Base-by-base conservation (phyloP, 495 filamentous ascomycete genomes). In the Chlorociboria aeruginascens region DNA sequence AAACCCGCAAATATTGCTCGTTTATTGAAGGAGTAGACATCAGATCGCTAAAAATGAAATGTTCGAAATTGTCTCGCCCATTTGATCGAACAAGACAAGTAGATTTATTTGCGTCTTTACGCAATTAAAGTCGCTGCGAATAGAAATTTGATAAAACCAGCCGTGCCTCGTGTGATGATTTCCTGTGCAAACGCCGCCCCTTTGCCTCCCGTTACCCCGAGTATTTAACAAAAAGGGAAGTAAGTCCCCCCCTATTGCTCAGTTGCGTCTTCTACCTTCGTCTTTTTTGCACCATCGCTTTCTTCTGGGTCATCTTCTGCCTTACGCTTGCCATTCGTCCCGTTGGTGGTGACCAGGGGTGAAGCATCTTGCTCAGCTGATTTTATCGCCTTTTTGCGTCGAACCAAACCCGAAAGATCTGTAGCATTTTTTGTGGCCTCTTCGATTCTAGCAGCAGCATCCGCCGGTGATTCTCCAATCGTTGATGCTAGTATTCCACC, bases 401-500 rank as follows among this genome's bases (percentile, higher is more conserved):
- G 76, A 3, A 96, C 82, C n/a, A 97, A 63, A 10, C 82, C 77
- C 1, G 82, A 83, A n/a, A 98, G 63, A 58, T 98, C 93, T 40
- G 76, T 94, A 12, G 92, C 92, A 16, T 67, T 72, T 63, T 83
- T 83, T 52, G 82, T 82, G 33, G 80, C 89, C 55, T 89, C 83
- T 48, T 87, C 82, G 28, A 93, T 67, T 38, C 77, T 67, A 11
- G 79, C 79, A 52, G 77, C 73, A 50, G 82, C 74, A 46, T 80
- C 70, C 7, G 66, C 66, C 10, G 72, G 63, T 3, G 80, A 73
- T 51, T 85, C 78, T 28, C 84, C 86, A 0, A 90, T 65, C 14
- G 87, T 75, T 25, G 78, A 73, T 25, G 85, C 86, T 7, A 94
- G 68, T 17, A 93, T 69, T n/a, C 86, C 81, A 43, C 71, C 67